A percentile compares a stretch with the other conserved stretches of the same genome.
Conservation (phyloP, 2,329 filamentous ascomycete species). For the Tolypocladium pustulatum region DNA sequence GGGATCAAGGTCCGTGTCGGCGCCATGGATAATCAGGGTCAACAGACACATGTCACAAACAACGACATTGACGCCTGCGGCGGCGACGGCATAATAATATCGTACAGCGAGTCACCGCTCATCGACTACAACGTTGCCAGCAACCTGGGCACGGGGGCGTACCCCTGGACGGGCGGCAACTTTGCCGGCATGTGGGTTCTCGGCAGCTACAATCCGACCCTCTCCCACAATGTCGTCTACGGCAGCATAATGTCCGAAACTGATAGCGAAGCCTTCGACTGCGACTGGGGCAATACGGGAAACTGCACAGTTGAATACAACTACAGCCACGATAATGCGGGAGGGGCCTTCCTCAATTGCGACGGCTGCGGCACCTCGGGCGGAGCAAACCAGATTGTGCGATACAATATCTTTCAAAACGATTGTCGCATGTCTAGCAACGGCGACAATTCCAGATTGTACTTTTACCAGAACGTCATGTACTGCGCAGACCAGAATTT, state of each 20-base stretch:
- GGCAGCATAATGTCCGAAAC: slow-evolving; percentile 11
- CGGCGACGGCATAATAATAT: slow-evolving; percentile 13
- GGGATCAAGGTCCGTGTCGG: slow-evolving; percentile 15
- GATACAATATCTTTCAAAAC: slow-evolving; percentile 16
- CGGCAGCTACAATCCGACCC: slow-evolving; percentile 8
- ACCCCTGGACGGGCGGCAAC: slow-evolving; percentile 15
- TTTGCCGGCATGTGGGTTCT: slow-evolving; percentile 17
- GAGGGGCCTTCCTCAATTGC: slow-evolving; percentile 15
- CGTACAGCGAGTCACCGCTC: slow-evolving; percentile 9
- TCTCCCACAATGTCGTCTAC: slow-evolving; percentile 13
- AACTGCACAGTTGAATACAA: slow-evolving; percentile 16
- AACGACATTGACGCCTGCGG: slow-evolving; percentile 11
- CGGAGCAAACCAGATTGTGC: slow-evolving; percentile 12
- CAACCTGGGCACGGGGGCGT: slow-evolving; percentile 11
- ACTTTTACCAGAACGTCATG: slow-evolving; percentile 15
- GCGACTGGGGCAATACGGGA: slow-evolving; percentile 15
- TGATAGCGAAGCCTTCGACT: slow-evolving; percentile 15
- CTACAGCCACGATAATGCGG: slow-evolving; percentile 15
- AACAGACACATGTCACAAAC: slow-evolving; percentile 7
- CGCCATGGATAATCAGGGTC: slow-evolving; percentile 8
- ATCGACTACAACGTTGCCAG: slow-evolving; percentile 12
- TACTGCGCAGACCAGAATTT: slow-evolving; percentile 12
- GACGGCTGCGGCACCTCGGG: slow-evolving; percentile 13
- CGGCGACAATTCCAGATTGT: slow-evolving; percentile 9
- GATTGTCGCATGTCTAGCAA: slow-evolving; percentile 14